A percentile compares a stretch with the other conserved stretches of the same genome.
Conservation (phyloP, 2,329 filamentous ascomycete genomes). For the Aspergillus pseudonomiae region DNA sequence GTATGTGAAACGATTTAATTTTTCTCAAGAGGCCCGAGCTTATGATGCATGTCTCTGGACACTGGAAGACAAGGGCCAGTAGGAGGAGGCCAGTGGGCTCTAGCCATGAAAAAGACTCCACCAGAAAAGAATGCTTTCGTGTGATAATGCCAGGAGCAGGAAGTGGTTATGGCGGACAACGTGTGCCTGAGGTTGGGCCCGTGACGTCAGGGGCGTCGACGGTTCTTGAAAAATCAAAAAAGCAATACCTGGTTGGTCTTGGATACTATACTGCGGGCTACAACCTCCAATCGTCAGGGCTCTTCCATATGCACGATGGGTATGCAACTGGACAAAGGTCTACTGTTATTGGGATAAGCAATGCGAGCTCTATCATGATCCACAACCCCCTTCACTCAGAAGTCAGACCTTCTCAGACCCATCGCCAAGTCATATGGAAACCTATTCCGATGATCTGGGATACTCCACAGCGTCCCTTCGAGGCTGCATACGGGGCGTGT, state of each 20-base stretch:
- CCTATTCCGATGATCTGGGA: not conserved
- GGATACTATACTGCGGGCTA: not conserved
- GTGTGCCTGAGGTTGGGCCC: slow-evolving; percentile 4
- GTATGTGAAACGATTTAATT: not conserved
- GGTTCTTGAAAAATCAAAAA: not conserved
- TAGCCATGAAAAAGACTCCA: not conserved
- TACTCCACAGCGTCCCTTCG: not conserved
- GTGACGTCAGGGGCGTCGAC: slow-evolving; percentile 9
- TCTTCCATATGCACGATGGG: not conserved
- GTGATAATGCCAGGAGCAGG: not conserved
- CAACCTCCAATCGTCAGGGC: not conserved
- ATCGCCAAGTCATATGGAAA: not conserved
- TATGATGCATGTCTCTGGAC: slow-evolving; percentile 1
- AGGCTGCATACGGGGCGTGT: not conserved
- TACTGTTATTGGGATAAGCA: not conserved
- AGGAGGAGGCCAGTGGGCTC: not conserved
- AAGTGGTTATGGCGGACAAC: not conserved
- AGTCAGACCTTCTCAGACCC: not conserved
- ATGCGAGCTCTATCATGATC: not conserved
- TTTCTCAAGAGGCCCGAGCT: not conserved
- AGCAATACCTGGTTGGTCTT: not conserved
- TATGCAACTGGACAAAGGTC: not conserved
- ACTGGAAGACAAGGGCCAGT: not conserved
- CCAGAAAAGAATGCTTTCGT: not conserved
- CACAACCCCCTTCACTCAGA: not conserved